Evolutionary conservation across 2,329 filamentous ascomycete species (phyloP).

Genomic region (Bipolaris cookei): DNA sequence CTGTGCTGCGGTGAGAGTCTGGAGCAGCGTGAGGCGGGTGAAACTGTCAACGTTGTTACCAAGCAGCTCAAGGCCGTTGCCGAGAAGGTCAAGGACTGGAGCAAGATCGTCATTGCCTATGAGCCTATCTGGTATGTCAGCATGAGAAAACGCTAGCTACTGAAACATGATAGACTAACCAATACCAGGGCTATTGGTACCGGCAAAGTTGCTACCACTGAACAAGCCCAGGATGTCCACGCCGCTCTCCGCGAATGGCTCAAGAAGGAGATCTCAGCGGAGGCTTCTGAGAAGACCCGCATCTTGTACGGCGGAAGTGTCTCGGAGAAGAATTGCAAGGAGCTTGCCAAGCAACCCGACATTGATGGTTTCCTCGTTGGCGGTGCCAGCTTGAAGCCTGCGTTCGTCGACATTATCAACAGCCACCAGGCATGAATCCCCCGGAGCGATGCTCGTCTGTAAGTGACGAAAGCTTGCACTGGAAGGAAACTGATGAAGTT

Average conservation of each 20-base stretch:
- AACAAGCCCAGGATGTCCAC: conserved; percentile 55
- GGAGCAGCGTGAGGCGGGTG: conserved; percentile 84
- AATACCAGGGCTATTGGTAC: conserved; percentile 73
- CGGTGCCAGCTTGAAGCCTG: conserved; percentile 95
- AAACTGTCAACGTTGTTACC: conserved; percentile 86
- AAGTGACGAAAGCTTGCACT: conserved; percentile 25
- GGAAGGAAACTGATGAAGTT: conserved; percentile 2
- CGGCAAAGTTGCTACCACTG: conserved; percentile 61
- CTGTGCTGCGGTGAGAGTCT: conserved; percentile 97
- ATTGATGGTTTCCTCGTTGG: conserved; percentile 98
- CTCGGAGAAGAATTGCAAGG: conserved; percentile 96
- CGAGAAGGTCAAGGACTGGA: conserved; percentile 84
- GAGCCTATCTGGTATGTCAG: conserved; percentile 89
- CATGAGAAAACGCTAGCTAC: neutral
- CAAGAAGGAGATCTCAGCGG: conserved; percentile 71
- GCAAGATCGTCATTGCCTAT: conserved; percentile 94
- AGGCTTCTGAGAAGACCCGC: conserved; percentile 83
- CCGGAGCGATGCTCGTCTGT: conserved; percentile 48
- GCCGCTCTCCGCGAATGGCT: conserved; percentile 91
- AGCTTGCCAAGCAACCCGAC: conserved; percentile 88
- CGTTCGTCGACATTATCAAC: conserved; percentile 78
- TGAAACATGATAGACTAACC: conserved; percentile 20
- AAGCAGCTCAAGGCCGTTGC: conserved; percentile 82
- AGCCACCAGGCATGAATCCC: conserved; percentile 53
- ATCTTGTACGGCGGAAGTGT: conserved; percentile 98